These are phyloP conservation scores for Globisporangium alternatum DNA, from an alignment of 352 stramenopile species.

Conservation along the genomic window DNA sequence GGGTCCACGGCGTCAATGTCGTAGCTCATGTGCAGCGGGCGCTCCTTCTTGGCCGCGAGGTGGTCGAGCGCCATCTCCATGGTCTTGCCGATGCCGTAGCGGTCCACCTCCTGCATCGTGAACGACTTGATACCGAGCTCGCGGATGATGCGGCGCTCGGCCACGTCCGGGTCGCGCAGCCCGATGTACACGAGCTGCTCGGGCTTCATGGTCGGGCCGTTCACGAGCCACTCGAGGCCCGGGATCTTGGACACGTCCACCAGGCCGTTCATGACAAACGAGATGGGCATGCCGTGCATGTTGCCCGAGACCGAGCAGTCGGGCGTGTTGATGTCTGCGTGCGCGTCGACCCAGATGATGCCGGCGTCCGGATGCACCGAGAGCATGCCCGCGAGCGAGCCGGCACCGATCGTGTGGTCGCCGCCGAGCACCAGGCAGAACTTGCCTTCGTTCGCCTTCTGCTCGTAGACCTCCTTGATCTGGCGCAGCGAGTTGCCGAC, in stretches of 20 bases:
- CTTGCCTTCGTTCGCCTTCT: conserved; percentile 87
- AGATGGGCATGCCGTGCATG: conserved; percentile 98
- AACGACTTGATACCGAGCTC: conserved; percentile 94
- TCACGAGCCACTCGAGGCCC: conserved; percentile 93
- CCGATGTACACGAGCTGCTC: conserved; percentile 96
- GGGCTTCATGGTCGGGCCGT: conserved; percentile 70
- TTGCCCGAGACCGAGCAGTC: conserved; percentile 90
- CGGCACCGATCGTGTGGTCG: conserved; percentile 95
- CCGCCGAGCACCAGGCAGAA: conserved; percentile 96
- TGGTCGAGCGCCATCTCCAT: conserved; percentile 97
- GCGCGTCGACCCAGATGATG: conserved; percentile 97
- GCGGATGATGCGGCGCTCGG: conserved; percentile 89
- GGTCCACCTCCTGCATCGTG: conserved; percentile 97
- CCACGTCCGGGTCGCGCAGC: conserved; percentile 91
- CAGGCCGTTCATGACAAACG: conserved; percentile 92
- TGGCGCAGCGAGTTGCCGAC: conserved; percentile 87
- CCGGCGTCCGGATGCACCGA: conserved; percentile 89
- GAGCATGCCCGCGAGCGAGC: conserved; percentile 91
- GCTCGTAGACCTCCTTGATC: conserved; percentile 77
- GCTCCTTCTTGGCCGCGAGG: conserved; percentile 81
- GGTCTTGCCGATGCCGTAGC: conserved; percentile 93
- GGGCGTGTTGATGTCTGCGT: conserved; percentile 98
- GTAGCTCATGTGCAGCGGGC: conserved; percentile 96
- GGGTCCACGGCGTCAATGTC: conserved; percentile 98
- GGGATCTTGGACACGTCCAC: conserved; percentile 87